Base-by-base conservation (phyloP, 1,284 basidiomycete species). In the Leucoagaricus sp. region DNA sequence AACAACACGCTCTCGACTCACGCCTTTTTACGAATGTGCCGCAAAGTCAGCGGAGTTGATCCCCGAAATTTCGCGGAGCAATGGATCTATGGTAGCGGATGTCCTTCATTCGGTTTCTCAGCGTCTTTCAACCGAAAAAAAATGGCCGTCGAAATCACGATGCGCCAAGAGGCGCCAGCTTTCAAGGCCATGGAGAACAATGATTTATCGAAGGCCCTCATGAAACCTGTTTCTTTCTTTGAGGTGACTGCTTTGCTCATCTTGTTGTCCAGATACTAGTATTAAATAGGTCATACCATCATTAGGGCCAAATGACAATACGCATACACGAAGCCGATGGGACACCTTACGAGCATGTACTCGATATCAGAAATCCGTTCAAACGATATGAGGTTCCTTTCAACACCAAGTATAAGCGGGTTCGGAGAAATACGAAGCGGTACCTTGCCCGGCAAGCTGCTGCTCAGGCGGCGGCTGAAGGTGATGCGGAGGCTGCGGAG, bases 371-470 rank as follows among this genome's bases (percentile, higher is more conserved):
- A 40, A 85, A 84, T 19, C 74, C 86, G 1, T 91, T 91, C 74
- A 98, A 97, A 70, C 87, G 91, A 12, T 98, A 94, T 69, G 94
- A 97, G 67, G 94, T 99, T 0, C 96, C 97, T 1, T 99, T 98
- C 81, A 99, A 99, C 71, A 98, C 96, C n/a, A 99, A 98, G 73
- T 98, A 98, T 75, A 99, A 98, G 74, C 93, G 97, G 60, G 93
- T 98, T 15, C 83, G 96, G 50, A 82, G 96, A 33, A 94, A 96
- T 65, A 97, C 94, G 19, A 96, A 96, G 70, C 90, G 94, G 17
- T 97, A 97, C 65, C 84, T 97, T 47, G 95, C 96, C 7, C 85
- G 96, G 31, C 95, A 97, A 71, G 91, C 93, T 1, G 94, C 94
- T 2, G 94, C 95, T 4, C 93, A 94, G 60, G 91, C 94, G 0